These are phyloP conservation scores for Powellomyces hirtus DNA, from an alignment of 192 early-diverging fungal genomes.

Conservation along the genomic window DNA sequence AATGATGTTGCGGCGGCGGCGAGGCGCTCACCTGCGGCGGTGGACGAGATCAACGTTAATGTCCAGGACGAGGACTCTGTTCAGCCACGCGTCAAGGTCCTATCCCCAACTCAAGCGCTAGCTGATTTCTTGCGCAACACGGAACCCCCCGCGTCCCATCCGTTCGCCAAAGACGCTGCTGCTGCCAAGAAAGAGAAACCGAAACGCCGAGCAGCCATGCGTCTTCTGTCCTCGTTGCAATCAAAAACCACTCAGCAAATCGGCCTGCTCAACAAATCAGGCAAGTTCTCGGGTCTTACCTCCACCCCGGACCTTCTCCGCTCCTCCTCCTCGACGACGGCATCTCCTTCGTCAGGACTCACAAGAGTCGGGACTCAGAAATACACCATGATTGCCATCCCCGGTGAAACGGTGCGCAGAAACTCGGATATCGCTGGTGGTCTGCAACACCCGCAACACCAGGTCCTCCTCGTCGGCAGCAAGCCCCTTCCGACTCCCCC, in stretches of 20 bases:
- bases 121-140: conserved; percentile 11
- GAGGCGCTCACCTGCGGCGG: background rate
- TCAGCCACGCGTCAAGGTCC: background rate
- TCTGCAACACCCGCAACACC: no score
- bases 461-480: no score
- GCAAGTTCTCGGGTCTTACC: no score
- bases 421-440: background rate
- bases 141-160: background rate
- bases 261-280: background rate
- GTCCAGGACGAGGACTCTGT: background rate
- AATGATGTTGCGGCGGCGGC: background rate
- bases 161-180: background rate
- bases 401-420: background rate
- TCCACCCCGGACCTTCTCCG: background rate
- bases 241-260: background rate
- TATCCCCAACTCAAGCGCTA: background rate
- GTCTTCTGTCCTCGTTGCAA: conserved; percentile 7
- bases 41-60: background rate
- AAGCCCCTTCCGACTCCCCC: background rate
- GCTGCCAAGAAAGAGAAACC: background rate
- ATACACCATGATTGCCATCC: conserved; percentile 23
- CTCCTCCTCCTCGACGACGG: no score
- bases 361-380: no score
- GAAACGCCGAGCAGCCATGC: conserved; percentile 1
- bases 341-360: no score